These are phyloP conservation scores for Yarrowia porcina DNA, from an alignment of 805 yeast species.

Conservation along the genomic window DNA sequence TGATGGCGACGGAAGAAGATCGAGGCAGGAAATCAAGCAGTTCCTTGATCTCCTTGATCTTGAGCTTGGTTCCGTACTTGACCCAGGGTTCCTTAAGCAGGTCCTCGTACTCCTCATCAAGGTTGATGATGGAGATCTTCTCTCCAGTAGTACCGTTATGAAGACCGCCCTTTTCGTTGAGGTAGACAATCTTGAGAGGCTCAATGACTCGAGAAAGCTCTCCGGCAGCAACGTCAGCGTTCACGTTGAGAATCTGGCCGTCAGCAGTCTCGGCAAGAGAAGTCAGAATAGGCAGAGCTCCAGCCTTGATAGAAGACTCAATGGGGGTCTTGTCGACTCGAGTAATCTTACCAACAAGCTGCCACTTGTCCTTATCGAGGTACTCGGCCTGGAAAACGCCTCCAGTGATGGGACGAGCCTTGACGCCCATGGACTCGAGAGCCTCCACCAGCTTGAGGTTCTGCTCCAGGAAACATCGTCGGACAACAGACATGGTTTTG, in stretches of 20 bases:
- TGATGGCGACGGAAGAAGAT: slow-evolving; percentile 96
- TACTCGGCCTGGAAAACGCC: slow-evolving; percentile 96
- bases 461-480: slow-evolving; percentile 93
- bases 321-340: slow-evolving; percentile 84
- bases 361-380: slow-evolving; percentile 83
- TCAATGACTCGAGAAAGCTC: slow-evolving; percentile 95
- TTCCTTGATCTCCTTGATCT: slow-evolving; percentile 94
- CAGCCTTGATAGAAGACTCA: slow-evolving; percentile 92
- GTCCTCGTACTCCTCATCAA: slow-evolving; percentile 90
- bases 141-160: slow-evolving; percentile 89
- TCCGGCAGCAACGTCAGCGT: slow-evolving; percentile 99
- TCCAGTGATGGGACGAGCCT: slow-evolving; percentile 96
- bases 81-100: slow-evolving; percentile 95
- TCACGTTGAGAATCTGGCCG: slow-evolving; percentile 94
- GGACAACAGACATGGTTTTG: slow-evolving; percentile 92
- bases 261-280: slow-evolving; percentile 95
- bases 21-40: slow-evolving; percentile 91
- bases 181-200: slow-evolving; percentile 92
- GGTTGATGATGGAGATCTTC: slow-evolving; percentile 81
- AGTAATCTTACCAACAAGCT: slow-evolving; percentile 86
- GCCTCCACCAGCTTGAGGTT: slow-evolving; percentile 94
- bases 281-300: slow-evolving; percentile 93
- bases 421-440: slow-evolving; percentile 91
- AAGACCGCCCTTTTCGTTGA: slow-evolving; percentile 97
- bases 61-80: slow-evolving; percentile 95